Evolutionary conservation across 805 yeast species (phyloP), one percentile per base, ranked within the genome.

Genomic region (Kazachstania viticola): DNA sequence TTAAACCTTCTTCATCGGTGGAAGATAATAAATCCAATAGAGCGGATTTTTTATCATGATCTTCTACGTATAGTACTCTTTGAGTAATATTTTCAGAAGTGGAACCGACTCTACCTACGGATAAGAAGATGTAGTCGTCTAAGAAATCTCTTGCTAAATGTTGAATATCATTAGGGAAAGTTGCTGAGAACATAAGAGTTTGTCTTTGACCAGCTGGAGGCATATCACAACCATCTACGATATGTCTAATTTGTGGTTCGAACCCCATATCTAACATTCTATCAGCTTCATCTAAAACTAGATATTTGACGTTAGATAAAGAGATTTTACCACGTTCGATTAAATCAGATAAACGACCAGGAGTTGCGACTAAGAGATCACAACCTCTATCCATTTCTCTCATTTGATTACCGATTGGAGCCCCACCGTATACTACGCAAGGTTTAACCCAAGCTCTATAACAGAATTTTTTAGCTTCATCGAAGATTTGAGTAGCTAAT

Each of bases 181-280:
- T 91, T 49, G 98, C 99, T 24, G 95, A 83, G 67, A 91, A 91
- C 94, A 91, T 83, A 53, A 91, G 75, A 25, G 99, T 91, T 68
- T 91, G 98, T 69, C 99, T 80, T 51, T 79, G 71, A 39, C 72
- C 67, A 35, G 82, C 93, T 44, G 69, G 76, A 41, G 99, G 96
- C 98, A 91, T 91, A 61, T 85, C 97, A 69, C 93, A 87, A 46
- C 81, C 94, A 64, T 88, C 93, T 41, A 91, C 98, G 55, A 91
- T 88, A 61, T 85, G 81, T 74, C 98, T 83, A 58, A 91, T 91
- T 72, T 91, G 98, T 45, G 96, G 96, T 70, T 91, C 98, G 68
- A 91, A 91, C 73, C 98, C 98, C 97, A 91, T 91, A 75, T 91
- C 98, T 67, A 91, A 77, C 98, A 91, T 91, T 71, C 98, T 83